phyloP scores from a whole-genome alignment of 2,329 filamentous ascomycete species.

The Alternaria novae-zelandiae region DNA sequence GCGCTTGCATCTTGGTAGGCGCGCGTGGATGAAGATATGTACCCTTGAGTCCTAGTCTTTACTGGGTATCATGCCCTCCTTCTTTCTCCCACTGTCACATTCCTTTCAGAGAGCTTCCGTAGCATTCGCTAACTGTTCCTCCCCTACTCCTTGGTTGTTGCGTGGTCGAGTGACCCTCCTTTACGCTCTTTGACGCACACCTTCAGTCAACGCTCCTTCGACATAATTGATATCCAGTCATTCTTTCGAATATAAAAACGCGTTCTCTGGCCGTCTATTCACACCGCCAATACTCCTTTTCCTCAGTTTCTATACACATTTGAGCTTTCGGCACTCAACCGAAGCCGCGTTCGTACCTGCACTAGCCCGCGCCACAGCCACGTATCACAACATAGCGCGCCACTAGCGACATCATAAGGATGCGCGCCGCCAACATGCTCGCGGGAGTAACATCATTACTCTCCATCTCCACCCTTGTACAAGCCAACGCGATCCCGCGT shows the following conservation, averaged over 20 bases:
- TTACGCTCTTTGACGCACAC: constrained; percentile 1
- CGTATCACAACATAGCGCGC: constrained; percentile 32
- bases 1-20: not conserved
- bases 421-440: constrained; percentile 31
- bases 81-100: constrained; percentile 32
- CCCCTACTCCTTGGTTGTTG: constrained; percentile 13
- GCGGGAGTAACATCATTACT: constrained; percentile 28
- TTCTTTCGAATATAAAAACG: constrained; percentile 1
- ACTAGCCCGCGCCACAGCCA: constrained; percentile 27
- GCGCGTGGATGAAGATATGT: constrained; percentile 25
- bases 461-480: constrained; percentile 22
- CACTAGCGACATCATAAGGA: constrained; percentile 27
- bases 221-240: not conserved
- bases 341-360: constrained; percentile 24
- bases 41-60: constrained; percentile 8
- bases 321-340: constrained; percentile 7
- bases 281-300: not conserved
- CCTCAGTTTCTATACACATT: not conserved
- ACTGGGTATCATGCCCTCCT: constrained; percentile 13
- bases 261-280: not conserved
- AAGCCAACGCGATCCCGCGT: constrained; percentile 32
- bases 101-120: constrained; percentile 26
- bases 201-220: not conserved
- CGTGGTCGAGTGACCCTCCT: constrained; percentile 14
- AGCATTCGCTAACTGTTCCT: constrained; percentile 29